A percentile compares a stretch with the other conserved stretches of the same genome.
Evolutionary conservation across 1,284 basidiomycete genomes (phyloP).

Genomic region (Ceratobasidium sp.): DNA sequence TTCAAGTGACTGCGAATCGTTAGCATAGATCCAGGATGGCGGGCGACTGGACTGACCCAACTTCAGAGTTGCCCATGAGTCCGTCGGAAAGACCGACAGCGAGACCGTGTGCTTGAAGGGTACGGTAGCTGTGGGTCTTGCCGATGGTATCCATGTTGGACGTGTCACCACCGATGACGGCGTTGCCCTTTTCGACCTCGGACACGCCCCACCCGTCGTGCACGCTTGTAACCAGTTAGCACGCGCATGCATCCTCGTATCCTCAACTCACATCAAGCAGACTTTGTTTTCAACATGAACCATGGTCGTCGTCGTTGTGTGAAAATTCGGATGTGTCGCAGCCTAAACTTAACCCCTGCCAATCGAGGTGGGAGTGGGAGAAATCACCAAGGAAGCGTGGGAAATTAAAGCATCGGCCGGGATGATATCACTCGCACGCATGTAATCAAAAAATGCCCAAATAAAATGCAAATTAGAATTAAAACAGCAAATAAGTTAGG

Average conservation of each 20-base stretch:
- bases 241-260: not conserved
- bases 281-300: constrained; percentile 80
- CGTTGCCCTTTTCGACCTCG: constrained; percentile 79
- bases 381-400: constrained; percentile 23
- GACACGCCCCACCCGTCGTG: constrained; percentile 93
- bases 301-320: constrained; percentile 40
- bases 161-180: constrained; percentile 82
- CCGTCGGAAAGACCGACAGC: constrained; percentile 89
- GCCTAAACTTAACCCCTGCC: too few species aligned
- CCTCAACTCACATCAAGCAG: constrained; percentile 78
- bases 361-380: constrained; percentile 18
- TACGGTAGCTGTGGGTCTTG: constrained; percentile 74
- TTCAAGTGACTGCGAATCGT: constrained; percentile 74
- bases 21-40: not conserved
- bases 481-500: constrained; percentile 5
- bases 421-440: not conserved
- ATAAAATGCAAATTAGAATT: not conserved
- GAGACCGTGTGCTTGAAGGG: constrained; percentile 81
- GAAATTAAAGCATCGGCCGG: not conserved
- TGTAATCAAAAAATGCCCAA: not conserved
- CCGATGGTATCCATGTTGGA: constrained; percentile 87
- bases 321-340: too few species aligned
- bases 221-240: constrained; percentile 60
- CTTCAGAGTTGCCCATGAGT: constrained; percentile 95
- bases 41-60: constrained; percentile 64